Evolutionary conservation across 2,329 filamentous ascomycete species (phyloP).

Genomic region (Elsinoe fawcettii): DNA sequence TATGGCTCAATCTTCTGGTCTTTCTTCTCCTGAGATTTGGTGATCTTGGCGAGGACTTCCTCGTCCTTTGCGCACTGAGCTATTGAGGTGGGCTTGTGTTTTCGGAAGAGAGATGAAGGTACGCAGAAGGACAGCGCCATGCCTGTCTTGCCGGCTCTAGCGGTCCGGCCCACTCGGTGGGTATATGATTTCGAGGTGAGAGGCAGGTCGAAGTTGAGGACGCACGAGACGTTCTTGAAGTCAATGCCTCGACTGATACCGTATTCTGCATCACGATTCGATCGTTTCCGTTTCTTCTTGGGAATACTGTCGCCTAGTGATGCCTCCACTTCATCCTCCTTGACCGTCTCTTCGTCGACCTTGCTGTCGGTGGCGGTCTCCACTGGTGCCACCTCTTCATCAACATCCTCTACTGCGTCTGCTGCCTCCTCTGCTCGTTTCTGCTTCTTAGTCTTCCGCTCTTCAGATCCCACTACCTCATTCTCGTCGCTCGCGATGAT

Average conservation of each 20-base stretch:
- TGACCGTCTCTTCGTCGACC: constrained; percentile 22
- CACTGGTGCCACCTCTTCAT: constrained; percentile 21
- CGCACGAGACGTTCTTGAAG: constrained; percentile 88
- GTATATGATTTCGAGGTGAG: constrained; percentile 84
- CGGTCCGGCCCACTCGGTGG: constrained; percentile 92
- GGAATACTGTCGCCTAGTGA: constrained; percentile 27
- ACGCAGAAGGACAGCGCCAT: constrained; percentile 96
- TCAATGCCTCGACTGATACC: constrained; percentile 95
- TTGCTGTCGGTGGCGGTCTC: constrained; percentile 28
- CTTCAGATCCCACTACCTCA: constrained; percentile 66
- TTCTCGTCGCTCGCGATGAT: constrained; percentile 93
- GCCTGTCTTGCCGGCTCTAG: constrained; percentile 79
- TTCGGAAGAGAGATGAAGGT: constrained; percentile 70
- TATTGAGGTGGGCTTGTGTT: constrained; percentile 80
- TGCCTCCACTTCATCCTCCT: constrained; percentile 28
- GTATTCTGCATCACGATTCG: constrained; percentile 72
- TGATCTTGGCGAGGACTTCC: constrained; percentile 70
- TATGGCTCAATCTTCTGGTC: constrained; percentile 82
- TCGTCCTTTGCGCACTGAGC: constrained; percentile 74
- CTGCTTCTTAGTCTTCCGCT: constrained; percentile 28
- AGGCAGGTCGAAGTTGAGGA: constrained; percentile 95
- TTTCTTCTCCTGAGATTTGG: constrained; percentile 67
- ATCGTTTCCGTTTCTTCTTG: constrained; percentile 55
- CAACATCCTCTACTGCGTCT: constrained; percentile 26
- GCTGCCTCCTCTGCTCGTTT: constrained; percentile 25